phyloP scores from a whole-genome alignment of 108 stramenopile species.

The Skeletonema grethae region DNA sequence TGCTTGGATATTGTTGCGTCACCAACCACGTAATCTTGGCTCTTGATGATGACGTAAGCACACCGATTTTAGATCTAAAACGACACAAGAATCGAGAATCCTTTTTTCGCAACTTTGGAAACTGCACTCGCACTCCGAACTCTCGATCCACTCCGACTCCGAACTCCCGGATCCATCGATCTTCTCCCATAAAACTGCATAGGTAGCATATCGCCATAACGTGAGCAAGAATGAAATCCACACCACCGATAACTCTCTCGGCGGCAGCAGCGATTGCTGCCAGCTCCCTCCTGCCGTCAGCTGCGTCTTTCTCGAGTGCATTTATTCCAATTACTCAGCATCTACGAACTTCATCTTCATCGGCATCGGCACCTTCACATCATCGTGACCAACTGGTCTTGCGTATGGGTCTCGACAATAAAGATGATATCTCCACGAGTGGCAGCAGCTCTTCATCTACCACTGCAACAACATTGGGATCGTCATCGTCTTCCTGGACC shows the following conservation, averaged over 20 bases:
- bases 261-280: neutral
- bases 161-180: too few species aligned
- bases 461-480: neutral
- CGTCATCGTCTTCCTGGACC: conserved; percentile 7
- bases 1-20: too few species aligned
- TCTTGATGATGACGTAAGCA: too few species aligned
- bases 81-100: too few species aligned
- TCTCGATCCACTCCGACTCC: too few species aligned
- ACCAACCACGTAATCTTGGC: too few species aligned
- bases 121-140: too few species aligned
- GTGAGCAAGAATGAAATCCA: neutral
- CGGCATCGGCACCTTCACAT: neutral
- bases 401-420: neutral
- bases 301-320: neutral
- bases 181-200: too few species aligned
- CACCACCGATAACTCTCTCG: neutral
- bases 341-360: neutral
- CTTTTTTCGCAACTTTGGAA: too few species aligned
- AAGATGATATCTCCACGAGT: neutral
- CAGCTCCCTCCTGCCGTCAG: neutral
- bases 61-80: too few species aligned
- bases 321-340: neutral
- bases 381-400: neutral
- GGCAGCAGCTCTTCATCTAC: neutral
- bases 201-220: too few species aligned